Conservation (phyloP, 768 basidiomycete species). For the Phylloporus rhodoxanthus region DNA sequence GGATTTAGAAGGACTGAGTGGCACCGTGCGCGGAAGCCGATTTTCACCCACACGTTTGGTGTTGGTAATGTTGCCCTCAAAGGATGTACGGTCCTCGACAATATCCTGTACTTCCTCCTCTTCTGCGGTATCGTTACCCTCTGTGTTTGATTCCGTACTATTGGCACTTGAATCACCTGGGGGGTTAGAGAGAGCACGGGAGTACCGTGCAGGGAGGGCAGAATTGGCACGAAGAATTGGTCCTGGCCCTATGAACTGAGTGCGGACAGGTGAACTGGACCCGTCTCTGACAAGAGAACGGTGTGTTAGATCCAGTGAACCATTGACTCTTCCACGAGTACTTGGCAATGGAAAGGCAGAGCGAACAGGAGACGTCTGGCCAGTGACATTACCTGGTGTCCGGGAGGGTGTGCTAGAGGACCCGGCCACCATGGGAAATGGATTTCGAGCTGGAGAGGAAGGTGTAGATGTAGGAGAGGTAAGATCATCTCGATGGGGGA, state of each 20-base stretch:
- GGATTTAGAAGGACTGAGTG: constrained; percentile 37
- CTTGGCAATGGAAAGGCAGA: constrained; percentile 32
- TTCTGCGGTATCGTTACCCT: constrained; percentile 24
- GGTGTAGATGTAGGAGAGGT: constrained; percentile 31
- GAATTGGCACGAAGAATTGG: constrained; percentile 40
- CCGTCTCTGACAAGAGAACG: constrained; percentile 12
- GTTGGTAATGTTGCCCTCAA: constrained; percentile 36
- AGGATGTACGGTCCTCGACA: constrained; percentile 24
- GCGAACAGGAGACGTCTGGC: constrained; percentile 26
- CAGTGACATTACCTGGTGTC: constrained; percentile 18
- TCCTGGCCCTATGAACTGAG: constrained; percentile 23
- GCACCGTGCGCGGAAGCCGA: constrained; percentile 51
- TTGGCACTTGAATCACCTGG: constrained; percentile 8
- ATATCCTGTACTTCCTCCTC: constrained; percentile 25
- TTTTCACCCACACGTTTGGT: constrained; percentile 41
- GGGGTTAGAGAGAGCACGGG: constrained; percentile 15
- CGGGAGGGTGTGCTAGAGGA: constrained; percentile 8
- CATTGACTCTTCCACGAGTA: constrained; percentile 16
- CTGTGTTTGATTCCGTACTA: constrained; percentile 10
- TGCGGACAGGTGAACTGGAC: constrained; percentile 24
- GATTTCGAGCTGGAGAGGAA: constrained; percentile 23
- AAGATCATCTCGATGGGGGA: constrained; percentile 44
- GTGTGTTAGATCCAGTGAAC: constrained; percentile 24
- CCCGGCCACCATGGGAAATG: constrained; percentile 13
- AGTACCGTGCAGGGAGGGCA: constrained; percentile 35